Evolutionary conservation across 805 yeast species (phyloP).

Genomic region (Candida stauntonica): DNA sequence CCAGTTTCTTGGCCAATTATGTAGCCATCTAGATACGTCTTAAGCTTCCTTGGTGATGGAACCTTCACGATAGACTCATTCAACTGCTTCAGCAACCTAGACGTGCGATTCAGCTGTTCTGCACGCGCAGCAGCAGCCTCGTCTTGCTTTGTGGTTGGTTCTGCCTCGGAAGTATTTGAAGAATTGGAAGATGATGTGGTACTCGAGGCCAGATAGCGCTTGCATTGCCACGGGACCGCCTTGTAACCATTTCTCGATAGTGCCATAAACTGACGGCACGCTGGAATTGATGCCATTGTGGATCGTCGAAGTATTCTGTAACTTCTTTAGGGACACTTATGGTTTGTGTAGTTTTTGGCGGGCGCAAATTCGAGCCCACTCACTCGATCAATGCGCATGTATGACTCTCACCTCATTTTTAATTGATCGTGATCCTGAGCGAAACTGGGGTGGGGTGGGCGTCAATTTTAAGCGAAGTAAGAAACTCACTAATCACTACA

Average conservation of each 20-base stretch:
- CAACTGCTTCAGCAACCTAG: slow-evolving; percentile 6
- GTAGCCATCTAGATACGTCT: slow-evolving; percentile 43
- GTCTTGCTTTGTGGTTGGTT: too few species aligned
- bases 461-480: not conserved
- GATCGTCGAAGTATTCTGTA: too few species aligned
- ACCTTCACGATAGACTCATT: slow-evolving; percentile 26
- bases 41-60: slow-evolving; percentile 46
- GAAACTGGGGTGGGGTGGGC: not conserved
- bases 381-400: too few species aligned
- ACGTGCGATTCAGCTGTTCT: not conserved
- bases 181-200: not conserved
- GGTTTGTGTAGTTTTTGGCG: too few species aligned
- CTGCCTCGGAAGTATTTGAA: too few species aligned
- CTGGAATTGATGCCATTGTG: not conserved
- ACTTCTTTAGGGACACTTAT: too few species aligned
- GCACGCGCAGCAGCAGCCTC: not conserved
- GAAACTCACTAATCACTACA: not conserved
- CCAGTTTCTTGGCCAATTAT: slow-evolving; percentile 54
- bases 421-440: too few species aligned
- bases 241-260: too few species aligned
- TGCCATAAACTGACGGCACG: too few species aligned
- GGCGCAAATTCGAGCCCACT: too few species aligned
- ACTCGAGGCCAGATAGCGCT: not conserved
- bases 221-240: too few species aligned
- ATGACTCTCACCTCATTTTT: too few species aligned